A percentile compares a stretch with the other conserved stretches of the same genome.
Conservation (phyloP, 208 protist species). For the Leishmania martiniquensis region DNA sequence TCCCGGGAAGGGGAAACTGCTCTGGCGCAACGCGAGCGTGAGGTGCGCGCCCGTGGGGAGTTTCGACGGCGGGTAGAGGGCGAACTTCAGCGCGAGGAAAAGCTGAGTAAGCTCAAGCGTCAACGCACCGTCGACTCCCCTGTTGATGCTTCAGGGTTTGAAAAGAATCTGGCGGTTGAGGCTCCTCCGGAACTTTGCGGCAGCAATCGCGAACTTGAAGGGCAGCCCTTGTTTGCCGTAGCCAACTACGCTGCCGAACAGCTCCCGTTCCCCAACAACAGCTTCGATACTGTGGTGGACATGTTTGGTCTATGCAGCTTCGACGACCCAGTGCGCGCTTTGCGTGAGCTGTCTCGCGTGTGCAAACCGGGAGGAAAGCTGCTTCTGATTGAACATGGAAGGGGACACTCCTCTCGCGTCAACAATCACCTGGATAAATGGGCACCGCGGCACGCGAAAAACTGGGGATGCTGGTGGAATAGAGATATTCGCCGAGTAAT, state of each 20-base stretch:
- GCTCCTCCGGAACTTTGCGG: conserved; percentile 20
- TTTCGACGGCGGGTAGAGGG: conserved; percentile 26
- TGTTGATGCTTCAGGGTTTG: background rate
- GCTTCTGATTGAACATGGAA: conserved; percentile 90
- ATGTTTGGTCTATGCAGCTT: conserved; percentile 93
- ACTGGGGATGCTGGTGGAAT: conserved; percentile 93
- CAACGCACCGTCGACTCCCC: background rate
- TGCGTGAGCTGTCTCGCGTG: conserved; percentile 90
- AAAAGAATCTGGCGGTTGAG: background rate
- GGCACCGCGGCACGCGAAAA: conserved; percentile 80
- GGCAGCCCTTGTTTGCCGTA: conserved; percentile 65
- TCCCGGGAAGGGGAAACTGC: conserved; percentile 38
- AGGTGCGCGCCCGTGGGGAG: conserved; percentile 18
- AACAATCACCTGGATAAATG: conserved; percentile 89
- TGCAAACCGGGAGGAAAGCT: conserved; percentile 89
- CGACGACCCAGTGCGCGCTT: conserved; percentile 87
- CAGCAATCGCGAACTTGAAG: conserved; percentile 8
- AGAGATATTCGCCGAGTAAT: conserved; percentile 79
- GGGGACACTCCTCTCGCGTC: conserved; percentile 58
- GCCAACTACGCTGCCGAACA: conserved; percentile 83
- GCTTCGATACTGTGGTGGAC: conserved; percentile 91
- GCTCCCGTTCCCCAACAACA: conserved; percentile 86
- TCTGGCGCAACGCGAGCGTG: conserved; percentile 39
- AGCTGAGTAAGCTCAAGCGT: conserved; percentile 21
- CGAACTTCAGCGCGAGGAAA: conserved; percentile 29